Conservation (phyloP, 108 stramenopile species). For the Cyclotella sp. region DNA sequence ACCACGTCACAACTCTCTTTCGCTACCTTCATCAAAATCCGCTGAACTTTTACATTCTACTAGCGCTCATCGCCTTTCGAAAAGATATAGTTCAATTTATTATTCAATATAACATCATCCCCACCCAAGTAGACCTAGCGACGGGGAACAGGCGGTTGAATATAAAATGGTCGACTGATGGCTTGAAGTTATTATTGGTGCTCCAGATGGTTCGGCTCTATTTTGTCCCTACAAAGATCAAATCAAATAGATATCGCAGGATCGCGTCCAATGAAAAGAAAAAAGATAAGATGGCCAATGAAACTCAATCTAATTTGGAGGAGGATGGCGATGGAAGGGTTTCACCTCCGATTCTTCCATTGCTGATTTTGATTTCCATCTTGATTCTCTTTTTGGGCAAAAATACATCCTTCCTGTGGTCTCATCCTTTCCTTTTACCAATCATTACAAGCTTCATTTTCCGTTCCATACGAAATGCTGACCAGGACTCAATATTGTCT, state of each 20-base stretch:
- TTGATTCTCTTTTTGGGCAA: background rate
- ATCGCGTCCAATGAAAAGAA: background rate
- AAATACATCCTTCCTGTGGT: constrained; percentile 4
- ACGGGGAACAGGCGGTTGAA: constrained; percentile 30
- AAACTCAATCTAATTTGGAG: background rate
- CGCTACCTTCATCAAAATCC: background rate
- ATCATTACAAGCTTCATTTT: constrained; percentile 39
- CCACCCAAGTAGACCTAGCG: constrained; percentile 2
- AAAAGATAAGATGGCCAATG: background rate
- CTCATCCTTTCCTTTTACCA: constrained; percentile 41
- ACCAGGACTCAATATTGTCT: background rate
- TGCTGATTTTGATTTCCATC: background rate
- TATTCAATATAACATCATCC: constrained; percentile 9
- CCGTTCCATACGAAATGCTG: constrained; percentile 4
- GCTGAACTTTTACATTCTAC: constrained; percentile 28
- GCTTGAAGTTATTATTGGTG: constrained; percentile 64
- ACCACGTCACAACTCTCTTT: background rate
- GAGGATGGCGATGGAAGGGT: background rate
- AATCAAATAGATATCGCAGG: background rate
- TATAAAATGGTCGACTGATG: constrained; percentile 44
- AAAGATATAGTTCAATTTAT: constrained; percentile 49
- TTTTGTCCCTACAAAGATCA: constrained; percentile 6
- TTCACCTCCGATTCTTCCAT: background rate
- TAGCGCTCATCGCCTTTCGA: constrained; percentile 73
- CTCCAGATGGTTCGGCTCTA: constrained; percentile 52